These are phyloP conservation scores for Sphaerulina musiva DNA, from an alignment of 2,329 filamentous ascomycete genomes.

Conservation along the genomic window DNA sequence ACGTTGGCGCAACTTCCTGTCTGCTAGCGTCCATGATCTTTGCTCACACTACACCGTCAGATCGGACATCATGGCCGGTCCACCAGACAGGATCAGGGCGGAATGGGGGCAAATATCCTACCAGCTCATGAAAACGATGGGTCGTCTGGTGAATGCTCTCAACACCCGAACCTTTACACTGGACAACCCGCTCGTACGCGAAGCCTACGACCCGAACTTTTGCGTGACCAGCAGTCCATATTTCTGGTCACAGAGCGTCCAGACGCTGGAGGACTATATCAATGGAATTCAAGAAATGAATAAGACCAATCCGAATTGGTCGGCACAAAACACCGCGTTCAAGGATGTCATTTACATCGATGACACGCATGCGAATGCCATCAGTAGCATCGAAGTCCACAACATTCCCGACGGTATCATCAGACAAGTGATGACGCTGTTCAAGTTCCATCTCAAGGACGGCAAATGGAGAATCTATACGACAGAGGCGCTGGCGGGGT, in stretches of 20 bases:
- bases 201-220: not conserved
- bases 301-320: not conserved
- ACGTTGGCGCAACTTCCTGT: not conserved
- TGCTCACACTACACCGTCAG: no score
- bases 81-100: not conserved
- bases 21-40: no score
- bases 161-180: slow-evolving; percentile 4
- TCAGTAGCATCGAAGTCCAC: not conserved
- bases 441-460: slow-evolving; percentile 4
- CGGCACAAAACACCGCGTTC: not conserved
- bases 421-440: not conserved
- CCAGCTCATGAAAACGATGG: not conserved
- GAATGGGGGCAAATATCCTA: not conserved
- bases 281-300: not conserved
- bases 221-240: not conserved
- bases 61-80: not conserved
- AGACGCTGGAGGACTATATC: not conserved
- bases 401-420: not conserved
- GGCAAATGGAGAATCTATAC: not conserved
- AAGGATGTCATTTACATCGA: slow-evolving; percentile 2
- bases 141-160: slow-evolving; percentile 1
- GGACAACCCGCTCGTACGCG: slow-evolving; percentile 2
- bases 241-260: not conserved
- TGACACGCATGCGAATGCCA: not conserved
- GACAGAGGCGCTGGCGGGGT: not conserved